These are phyloP conservation scores for Butyriboletus appendiculatus DNA, from an alignment of 1,284 basidiomycete species.

Conservation along the genomic window DNA sequence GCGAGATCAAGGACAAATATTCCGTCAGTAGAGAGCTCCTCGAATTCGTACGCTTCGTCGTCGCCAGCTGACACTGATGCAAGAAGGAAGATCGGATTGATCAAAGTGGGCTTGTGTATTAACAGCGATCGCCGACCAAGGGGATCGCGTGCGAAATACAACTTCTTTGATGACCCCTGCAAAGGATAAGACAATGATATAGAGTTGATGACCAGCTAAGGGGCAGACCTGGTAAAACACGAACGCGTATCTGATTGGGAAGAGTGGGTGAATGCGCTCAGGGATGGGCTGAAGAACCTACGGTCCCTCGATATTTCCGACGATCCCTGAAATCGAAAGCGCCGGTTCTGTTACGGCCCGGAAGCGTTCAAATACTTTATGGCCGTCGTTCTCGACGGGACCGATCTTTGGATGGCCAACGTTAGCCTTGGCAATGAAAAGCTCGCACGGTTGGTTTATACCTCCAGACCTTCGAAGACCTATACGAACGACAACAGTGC, in stretches of 20 bases:
- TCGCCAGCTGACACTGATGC: conserved; percentile 65
- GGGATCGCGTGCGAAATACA: conserved; percentile 88
- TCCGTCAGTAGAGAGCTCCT: conserved; percentile 63
- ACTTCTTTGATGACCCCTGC: conserved; percentile 45
- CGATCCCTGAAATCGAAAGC: conserved; percentile 48
- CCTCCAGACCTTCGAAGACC: conserved; percentile 79
- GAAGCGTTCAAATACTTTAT: conserved; percentile 61
- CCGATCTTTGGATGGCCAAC: conserved; percentile 41
- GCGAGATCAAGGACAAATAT: conserved; percentile 57
- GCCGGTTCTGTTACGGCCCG: conserved; percentile 37
- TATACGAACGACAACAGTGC: conserved; percentile 25
- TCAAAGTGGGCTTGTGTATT: conserved; percentile 54
- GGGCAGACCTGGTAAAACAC: conserved; percentile 71
- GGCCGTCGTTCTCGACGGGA: conserved; percentile 76
- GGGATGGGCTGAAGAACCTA: conserved; percentile 47
- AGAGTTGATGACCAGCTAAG: not conserved
- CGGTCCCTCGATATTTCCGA: conserved; percentile 83
- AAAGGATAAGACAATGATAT: conserved; percentile 7
- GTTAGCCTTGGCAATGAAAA: not conserved
- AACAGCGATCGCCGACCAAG: conserved; percentile 91
- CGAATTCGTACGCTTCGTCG: conserved; percentile 45
- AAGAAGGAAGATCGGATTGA: conserved; percentile 57
- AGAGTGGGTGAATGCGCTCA: not conserved
- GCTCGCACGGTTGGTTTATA: conserved; percentile 29
- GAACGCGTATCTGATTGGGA: conserved; percentile 71